These are phyloP conservation scores for Pleurostoma richardsiae DNA, from an alignment of 2,329 filamentous ascomycete genomes.

Conservation along the genomic window DNA sequence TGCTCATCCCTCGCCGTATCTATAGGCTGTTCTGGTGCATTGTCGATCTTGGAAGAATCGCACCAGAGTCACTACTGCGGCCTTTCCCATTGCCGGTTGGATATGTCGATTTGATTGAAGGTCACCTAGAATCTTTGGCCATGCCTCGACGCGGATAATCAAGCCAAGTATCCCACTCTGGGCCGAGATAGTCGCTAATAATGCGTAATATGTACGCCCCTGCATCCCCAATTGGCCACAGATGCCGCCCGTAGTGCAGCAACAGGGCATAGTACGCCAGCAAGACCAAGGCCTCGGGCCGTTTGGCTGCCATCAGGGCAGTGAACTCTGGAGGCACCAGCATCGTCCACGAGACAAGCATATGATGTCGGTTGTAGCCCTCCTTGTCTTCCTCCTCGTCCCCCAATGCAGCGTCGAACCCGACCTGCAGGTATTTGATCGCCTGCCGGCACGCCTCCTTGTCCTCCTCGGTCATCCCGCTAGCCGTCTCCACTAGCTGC, in stretches of 20 bases:
- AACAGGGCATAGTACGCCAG: conserved; percentile 20
- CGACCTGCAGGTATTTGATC: conserved; percentile 17
- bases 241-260: conserved; percentile 15
- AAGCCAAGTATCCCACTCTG: conserved; percentile 11
- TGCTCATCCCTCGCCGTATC: too few relatives aligned
- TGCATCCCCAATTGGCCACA: conserved; percentile 21
- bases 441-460: conserved; percentile 18
- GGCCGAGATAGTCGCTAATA: conserved; percentile 6
- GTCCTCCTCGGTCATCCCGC: conserved; percentile 9
- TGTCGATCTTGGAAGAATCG: too few relatives aligned
- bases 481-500: conserved; percentile 13
- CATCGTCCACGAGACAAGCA: conserved; percentile 20
- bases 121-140: neutral
- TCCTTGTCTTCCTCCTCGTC: conserved; percentile 1
- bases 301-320: conserved; percentile 12
- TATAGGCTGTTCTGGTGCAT: too few relatives aligned
- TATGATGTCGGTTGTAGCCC: conserved; percentile 11
- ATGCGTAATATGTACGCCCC: conserved; percentile 10
- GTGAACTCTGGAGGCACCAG: conserved; percentile 15
- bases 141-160: conserved; percentile 7
- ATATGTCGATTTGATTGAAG: too few relatives aligned
- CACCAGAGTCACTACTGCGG: too few relatives aligned
- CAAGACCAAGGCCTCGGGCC: conserved; percentile 18
- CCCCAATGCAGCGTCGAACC: conserved; percentile 14
- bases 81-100: too few relatives aligned